Base-by-base conservation (phyloP, 768 basidiomycete genomes). In the Boletus rex-veris region DNA sequence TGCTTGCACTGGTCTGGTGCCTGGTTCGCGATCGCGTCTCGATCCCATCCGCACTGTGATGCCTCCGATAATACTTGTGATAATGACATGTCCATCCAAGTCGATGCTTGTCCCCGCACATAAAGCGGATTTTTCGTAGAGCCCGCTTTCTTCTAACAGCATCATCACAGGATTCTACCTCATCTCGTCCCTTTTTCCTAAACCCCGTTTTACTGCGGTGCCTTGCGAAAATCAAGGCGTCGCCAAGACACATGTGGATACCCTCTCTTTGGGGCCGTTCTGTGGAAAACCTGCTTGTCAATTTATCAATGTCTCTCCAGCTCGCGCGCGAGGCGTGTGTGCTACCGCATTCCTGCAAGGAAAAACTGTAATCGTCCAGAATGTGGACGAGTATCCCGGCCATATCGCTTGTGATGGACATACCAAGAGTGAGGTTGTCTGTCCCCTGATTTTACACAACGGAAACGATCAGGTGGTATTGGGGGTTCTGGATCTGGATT, bases 341-440 rank as follows among this genome's bases (percentile, higher is more conserved):
- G 90, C 92, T 7, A 85, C 85, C 46, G 85, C 87, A 2, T 96
- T 82, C 69, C 50, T 84, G 14, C 76, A 76, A 46, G 70, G 68
- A 41, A 64, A 74, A 58, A 81, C 86, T 0, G 49, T 91, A 6
- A 62, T 92, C n/a, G 91, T 97, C 1, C 72, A 75, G 18, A 80
- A 95, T 54, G 92, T 98, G 18, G 80, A 89, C 24, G 70, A 68
- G 10, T 93, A 93, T 65, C 91, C 91, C 1, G 93, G 95, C 0
- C 96, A 98, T 66, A 96, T 97, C 57, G 91, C 92, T 3, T 98
- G 96, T 64, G 94, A 98, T 60, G 90, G 85, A 19, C 84, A 86
- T 49, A 96, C 95, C 3, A 86, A 86, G 64, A 91, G 90, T 62
- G 96, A 98, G 69, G 83, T 98, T 46, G 94, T 97, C 21, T 74